These are phyloP conservation scores for Ampelocalamus luodianensis DNA, from an alignment of 176 grass and related monocot genomes.

Conservation along the genomic window DNA sequence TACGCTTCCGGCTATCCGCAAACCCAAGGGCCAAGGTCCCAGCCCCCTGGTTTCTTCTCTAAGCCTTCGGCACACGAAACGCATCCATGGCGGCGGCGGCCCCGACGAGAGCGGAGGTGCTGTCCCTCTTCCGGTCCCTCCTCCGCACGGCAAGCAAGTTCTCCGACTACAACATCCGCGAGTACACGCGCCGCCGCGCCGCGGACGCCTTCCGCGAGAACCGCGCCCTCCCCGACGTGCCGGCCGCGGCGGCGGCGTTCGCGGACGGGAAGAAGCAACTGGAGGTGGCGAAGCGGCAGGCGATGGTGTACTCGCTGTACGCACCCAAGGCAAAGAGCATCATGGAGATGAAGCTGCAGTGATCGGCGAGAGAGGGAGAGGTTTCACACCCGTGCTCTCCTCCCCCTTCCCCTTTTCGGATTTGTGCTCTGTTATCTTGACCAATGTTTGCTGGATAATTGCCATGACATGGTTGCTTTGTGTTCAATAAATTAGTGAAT, in stretches of 20 bases:
- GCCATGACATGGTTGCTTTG: conserved; percentile 2
- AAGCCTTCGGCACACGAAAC: conserved; percentile 31
- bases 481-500: conserved; percentile 44
- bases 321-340: conserved; percentile 81
- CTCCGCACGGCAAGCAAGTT: conserved; percentile 66
- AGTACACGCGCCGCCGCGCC: conserved; percentile 63
- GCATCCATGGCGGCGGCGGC: conserved; percentile 47
- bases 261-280: conserved; percentile 69
- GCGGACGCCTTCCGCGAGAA: conserved; percentile 77
- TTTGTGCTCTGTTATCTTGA: conserved; percentile 17
- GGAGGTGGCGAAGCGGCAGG: conserved; percentile 78
- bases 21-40: too few species aligned
- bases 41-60: background rate
- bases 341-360: conserved; percentile 69
- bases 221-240: conserved; percentile 52
- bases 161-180: conserved; percentile 84
- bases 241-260: conserved; percentile 54
- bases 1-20: too few species aligned
- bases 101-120: conserved; percentile 54
- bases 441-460: conserved; percentile 27
- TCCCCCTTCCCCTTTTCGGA: background rate
- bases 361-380: conserved; percentile 20
- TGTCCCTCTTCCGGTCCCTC: conserved; percentile 69
- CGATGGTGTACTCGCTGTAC: conserved; percentile 76
- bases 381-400: conserved; percentile 18